A percentile compares a stretch with the other conserved stretches of the same genome.
Evolutionary conservation across 208 protist genomes (phyloP).

Genomic region (Angomonas ambiguus): DNA sequence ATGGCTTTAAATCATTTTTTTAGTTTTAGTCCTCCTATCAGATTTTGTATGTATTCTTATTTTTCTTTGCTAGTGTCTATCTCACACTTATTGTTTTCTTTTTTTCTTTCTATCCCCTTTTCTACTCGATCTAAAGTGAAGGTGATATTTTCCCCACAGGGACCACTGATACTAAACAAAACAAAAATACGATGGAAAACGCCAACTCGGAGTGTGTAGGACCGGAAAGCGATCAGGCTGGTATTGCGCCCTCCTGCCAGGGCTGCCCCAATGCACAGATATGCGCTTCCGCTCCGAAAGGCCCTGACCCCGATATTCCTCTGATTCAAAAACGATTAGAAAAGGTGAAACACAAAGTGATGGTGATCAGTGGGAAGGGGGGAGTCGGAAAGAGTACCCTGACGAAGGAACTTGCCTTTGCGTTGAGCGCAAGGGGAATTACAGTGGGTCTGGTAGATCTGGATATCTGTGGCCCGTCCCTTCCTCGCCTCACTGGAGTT

Average conservation of each 20-base stretch:
- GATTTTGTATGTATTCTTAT: slow-evolving; percentile 8
- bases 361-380: slow-evolving; percentile 91
- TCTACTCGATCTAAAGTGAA: slow-evolving; percentile 1
- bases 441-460: slow-evolving; percentile 98
- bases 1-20: slow-evolving; percentile 11
- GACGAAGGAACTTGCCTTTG: slow-evolving; percentile 89
- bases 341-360: slow-evolving; percentile 79
- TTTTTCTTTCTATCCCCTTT: slow-evolving; percentile 8
- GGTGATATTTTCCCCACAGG: slow-evolving; percentile 11
- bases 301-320: slow-evolving; percentile 89
- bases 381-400: slow-evolving; percentile 95
- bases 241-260: slow-evolving; percentile 93
- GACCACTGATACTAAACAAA: slow-evolving; percentile 11
- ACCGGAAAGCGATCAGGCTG: slow-evolving; percentile 89
- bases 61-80: neutral
- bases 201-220: slow-evolving; percentile 92
- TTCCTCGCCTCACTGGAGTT: slow-evolving; percentile 81
- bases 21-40: slow-evolving; percentile 11
- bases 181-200: slow-evolving; percentile 14
- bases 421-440: slow-evolving; percentile 60
- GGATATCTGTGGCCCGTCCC: slow-evolving; percentile 99
- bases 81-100: neutral
- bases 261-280: slow-evolving; percentile 98
- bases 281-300: slow-evolving; percentile 93
- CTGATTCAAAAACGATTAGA: slow-evolving; percentile 75